phyloP scores from a whole-genome alignment of 352 stramenopile genomes.

The Blastocystis sp. region DNA sequence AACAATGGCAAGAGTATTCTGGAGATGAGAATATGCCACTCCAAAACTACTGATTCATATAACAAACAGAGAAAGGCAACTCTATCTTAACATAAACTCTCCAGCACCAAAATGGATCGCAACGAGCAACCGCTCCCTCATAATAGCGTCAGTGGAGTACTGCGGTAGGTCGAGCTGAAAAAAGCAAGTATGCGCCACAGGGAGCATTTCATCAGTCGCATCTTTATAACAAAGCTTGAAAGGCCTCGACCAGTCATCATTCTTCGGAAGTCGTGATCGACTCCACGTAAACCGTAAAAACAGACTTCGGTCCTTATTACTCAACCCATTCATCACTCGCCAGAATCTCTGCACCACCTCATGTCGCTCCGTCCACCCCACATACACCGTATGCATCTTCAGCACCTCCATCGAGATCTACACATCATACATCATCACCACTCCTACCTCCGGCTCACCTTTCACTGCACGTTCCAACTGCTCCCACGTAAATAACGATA shows the following conservation, averaged over 20 bases:
- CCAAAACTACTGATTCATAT: background rate
- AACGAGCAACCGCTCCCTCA: constrained; percentile 80
- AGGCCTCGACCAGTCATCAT: constrained; percentile 68
- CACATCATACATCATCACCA: background rate
- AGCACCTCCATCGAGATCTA: constrained; percentile 63
- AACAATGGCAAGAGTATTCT: background rate
- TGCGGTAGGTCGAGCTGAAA: constrained; percentile 86
- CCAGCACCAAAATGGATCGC: constrained; percentile 86
- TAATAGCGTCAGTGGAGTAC: constrained; percentile 81
- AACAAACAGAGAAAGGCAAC: background rate
- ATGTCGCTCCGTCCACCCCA: constrained; percentile 64
- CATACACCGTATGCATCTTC: constrained; percentile 69
- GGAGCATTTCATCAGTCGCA: constrained; percentile 76
- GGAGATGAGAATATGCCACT: background rate
- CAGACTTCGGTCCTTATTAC: constrained; percentile 65
- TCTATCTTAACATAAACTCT: constrained; percentile 63
- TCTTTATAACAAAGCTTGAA: constrained; percentile 82
- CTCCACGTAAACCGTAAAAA: constrained; percentile 82
- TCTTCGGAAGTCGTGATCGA: constrained; percentile 74
- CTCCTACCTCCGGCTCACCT: constrained; percentile 66
- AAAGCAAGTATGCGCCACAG: constrained; percentile 87
- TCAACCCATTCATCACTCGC: constrained; percentile 62
- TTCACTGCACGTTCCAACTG: constrained; percentile 70
- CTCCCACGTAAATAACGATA: constrained; percentile 68
- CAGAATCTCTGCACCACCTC: constrained; percentile 67